Base-by-base conservation (phyloP, 192 early-diverging fungal species). In the Coemansia sp. region DNA sequence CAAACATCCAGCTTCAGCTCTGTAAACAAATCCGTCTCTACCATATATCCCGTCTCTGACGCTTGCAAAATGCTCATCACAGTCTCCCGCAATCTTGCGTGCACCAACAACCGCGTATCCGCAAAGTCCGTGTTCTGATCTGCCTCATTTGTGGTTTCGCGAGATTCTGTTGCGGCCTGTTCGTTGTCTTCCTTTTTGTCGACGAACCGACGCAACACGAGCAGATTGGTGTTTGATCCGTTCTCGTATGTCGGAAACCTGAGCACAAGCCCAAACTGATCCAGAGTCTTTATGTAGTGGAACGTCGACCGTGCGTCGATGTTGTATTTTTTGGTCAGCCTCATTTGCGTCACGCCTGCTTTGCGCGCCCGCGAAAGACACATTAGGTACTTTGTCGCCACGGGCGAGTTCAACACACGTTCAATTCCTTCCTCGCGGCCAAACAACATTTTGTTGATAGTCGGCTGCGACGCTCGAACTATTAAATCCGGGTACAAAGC, bases 201-300 rank as follows among this genome's bases (percentile, higher is more conserved):
- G 24, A n/a, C 16, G 5, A 73, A 82, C 16, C 67, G 62, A 8
- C 75, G 74, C 49, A 82, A 39, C 1, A 73, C 19, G n/a, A 76
- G 26, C 12, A 77, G 57, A 18, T 82, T 82, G 2, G 80, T 82
- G 51, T 73, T 73, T 35, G 35, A 38, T 4, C 65, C 71, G 1
- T 62, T 50, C 13, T 66, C 50, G 48, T 58, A 77, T 12, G 66
- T 68, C 14, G 55, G 29, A 18, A 50, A 48, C 57, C 74, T 77
- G 49, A 54, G 26, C 20, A 77, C 26, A 23, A 82, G 64, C 3
- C 80, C 80, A 16, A 68, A 55, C 0, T 20, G 8, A 41, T 73
- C 80, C 10, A 82, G 54, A 7, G 54, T n/a, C 59, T 67, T 76
- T n/a, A 82, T 43, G n/a, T 38, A 82, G 58, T 73, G 67, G 52